Percentiles rank a stretch among this genome's conserved stretches.
These are phyloP conservation scores for Leccinum fallax DNA, from an alignment of 1,284 basidiomycete species.

Conservation along the genomic window DNA sequence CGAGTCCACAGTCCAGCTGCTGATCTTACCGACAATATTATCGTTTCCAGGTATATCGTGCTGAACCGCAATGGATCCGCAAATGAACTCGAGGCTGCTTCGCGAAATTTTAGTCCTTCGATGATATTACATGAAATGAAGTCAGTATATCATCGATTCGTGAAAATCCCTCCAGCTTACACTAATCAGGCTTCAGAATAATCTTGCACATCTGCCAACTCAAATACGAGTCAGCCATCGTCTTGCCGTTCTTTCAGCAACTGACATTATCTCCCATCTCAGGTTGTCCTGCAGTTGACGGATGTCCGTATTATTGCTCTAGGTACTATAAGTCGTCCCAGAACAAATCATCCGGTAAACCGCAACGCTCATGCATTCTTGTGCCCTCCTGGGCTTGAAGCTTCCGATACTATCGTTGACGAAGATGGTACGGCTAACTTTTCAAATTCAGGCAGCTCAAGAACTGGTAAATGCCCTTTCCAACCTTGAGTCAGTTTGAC, in stretches of 20 bases:
- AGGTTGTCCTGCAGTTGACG: slow-evolving; percentile 68
- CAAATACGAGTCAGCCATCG: slow-evolving; percentile 51
- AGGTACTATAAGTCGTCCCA: slow-evolving; percentile 61
- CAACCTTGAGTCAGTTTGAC: background rate
- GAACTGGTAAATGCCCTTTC: slow-evolving; percentile 9
- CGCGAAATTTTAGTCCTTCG: slow-evolving; percentile 67
- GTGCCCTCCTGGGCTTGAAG: slow-evolving; percentile 66
- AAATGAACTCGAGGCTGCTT: slow-evolving; percentile 66
- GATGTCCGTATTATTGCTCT: slow-evolving; percentile 76
- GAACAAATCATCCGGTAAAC: slow-evolving; percentile 59
- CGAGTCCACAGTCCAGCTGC: background rate
- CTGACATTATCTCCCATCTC: slow-evolving; percentile 8
- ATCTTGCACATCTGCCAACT: slow-evolving; percentile 64
- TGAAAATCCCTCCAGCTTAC: slow-evolving; percentile 2
- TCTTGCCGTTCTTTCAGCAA: slow-evolving; percentile 12
- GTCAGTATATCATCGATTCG: slow-evolving; percentile 40
- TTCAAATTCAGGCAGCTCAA: slow-evolving; percentile 1
- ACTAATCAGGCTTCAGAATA: slow-evolving; percentile 55
- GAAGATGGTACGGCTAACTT: background rate
- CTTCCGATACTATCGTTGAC: background rate
- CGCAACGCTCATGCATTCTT: slow-evolving; percentile 64
- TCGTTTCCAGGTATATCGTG: slow-evolving; percentile 59
- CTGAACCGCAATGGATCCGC: slow-evolving; percentile 73
- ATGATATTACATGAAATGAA: slow-evolving; percentile 72
- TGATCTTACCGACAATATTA: slow-evolving; percentile 5